Conservation (phyloP, 192 early-diverging fungal genomes). For the Irineochytrium annulatum region DNA sequence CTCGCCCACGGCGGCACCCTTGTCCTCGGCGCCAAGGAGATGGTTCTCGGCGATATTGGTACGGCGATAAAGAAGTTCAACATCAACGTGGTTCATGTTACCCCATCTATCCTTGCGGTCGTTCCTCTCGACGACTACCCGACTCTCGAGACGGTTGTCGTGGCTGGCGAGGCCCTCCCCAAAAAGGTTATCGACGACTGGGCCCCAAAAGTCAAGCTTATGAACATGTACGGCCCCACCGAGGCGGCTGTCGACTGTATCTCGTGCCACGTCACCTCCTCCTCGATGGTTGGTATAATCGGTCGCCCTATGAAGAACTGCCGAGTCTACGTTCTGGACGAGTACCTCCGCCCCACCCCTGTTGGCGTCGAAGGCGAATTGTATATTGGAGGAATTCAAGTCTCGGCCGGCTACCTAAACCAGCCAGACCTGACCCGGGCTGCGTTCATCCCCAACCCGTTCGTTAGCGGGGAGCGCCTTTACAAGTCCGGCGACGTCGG, state of each 20-base stretch:
- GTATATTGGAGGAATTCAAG: slow-evolving; percentile 32
- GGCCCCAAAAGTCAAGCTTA: slow-evolving; percentile 1
- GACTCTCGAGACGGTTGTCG: neutral
- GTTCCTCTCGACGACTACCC: neutral
- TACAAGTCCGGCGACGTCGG: slow-evolving; percentile 31
- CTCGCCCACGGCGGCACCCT: too few relatives aligned
- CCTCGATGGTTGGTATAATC: too few relatives aligned
- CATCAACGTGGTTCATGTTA: neutral
- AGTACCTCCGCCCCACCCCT: neutral
- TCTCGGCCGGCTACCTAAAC: slow-evolving; percentile 41
- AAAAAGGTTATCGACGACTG: neutral
- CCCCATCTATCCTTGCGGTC: neutral
- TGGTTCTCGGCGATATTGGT: neutral
- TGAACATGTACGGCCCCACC: neutral
- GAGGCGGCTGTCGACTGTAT: too few relatives aligned
- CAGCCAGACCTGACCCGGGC: slow-evolving; percentile 30
- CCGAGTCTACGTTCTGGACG: too few relatives aligned
- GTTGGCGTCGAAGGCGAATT: slow-evolving; percentile 31
- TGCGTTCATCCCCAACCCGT: slow-evolving; percentile 30
- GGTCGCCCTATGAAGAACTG: too few relatives aligned
- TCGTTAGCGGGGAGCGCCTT: slow-evolving; percentile 5
- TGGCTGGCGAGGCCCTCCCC: neutral
- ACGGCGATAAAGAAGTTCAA: neutral
- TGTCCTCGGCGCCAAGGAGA: too few relatives aligned
- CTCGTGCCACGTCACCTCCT: too few relatives aligned